These are phyloP conservation scores for Beauveria australis DNA, from an alignment of 2,329 filamentous ascomycete genomes.

Conservation along the genomic window DNA sequence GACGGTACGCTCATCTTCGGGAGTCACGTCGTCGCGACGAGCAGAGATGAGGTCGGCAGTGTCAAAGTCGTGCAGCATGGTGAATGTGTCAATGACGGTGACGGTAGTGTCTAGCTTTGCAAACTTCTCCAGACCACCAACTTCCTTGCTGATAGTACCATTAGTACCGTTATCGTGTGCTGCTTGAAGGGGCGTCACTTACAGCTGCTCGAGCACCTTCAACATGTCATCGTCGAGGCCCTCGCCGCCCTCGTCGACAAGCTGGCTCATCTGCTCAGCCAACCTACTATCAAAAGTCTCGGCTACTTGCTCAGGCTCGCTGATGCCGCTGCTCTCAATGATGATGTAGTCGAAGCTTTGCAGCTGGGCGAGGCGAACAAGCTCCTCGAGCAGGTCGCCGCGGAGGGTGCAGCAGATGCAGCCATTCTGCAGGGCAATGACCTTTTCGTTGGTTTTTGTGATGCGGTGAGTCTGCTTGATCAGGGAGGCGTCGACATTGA, in stretches of 20 bases:
- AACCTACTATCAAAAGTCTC: conserved; percentile 60
- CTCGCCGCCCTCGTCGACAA: conserved; percentile 23
- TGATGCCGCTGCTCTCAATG: conserved; percentile 65
- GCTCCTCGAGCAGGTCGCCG: conserved; percentile 61
- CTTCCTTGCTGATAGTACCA: conserved; percentile 29
- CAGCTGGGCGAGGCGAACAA: conserved; percentile 53
- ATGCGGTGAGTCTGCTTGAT: conserved; percentile 49
- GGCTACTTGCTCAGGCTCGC: conserved; percentile 65
- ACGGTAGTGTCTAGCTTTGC: conserved; percentile 63
- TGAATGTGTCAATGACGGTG: conserved; percentile 66
- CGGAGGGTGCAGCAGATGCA: conserved; percentile 72
- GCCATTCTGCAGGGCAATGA: conserved; percentile 62
- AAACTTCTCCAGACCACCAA: conserved; percentile 58
- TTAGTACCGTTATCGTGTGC: neutral
- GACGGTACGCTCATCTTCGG: conserved; percentile 65
- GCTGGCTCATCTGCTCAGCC: conserved; percentile 35
- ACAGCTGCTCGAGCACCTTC: conserved; percentile 29
- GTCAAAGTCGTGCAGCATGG: conserved; percentile 63
- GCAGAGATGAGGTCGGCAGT: conserved; percentile 60
- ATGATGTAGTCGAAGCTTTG: conserved; percentile 62
- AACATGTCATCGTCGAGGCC: conserved; percentile 28
- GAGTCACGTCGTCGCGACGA: conserved; percentile 51
- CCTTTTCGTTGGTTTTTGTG: conserved; percentile 52
- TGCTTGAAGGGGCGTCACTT: conserved; percentile 9
- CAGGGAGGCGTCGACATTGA: conserved; percentile 58